Percentiles rank a stretch among this genome's conserved stretches.
Evolutionary conservation across 225 moss, liverwort and hornwort genomes (phyloP).

Genomic region (Sphagnum contortum): DNA sequence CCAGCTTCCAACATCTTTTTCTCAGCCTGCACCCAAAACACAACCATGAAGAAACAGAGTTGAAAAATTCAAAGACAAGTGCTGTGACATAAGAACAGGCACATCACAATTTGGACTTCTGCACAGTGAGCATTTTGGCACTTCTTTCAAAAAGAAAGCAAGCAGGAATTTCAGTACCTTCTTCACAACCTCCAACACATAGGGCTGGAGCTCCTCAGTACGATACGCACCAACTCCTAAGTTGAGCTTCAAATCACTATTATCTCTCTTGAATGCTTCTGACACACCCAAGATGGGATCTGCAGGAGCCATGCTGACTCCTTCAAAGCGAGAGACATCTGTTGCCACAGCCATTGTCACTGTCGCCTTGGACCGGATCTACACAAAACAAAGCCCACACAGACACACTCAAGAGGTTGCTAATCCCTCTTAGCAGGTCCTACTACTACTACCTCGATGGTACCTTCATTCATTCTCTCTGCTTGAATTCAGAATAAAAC

Average conservation of each 20-base stretch:
- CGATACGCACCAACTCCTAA: conserved; percentile 93
- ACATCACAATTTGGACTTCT: too few species aligned
- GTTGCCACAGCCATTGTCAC: conserved; percentile 58
- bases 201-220: conserved; percentile 79
- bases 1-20: conserved; percentile 71
- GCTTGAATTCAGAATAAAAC: background rate
- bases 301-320: conserved; percentile 69
- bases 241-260: conserved; percentile 61
- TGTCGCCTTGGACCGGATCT: conserved; percentile 26
- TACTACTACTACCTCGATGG: background rate
- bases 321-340: conserved; percentile 55
- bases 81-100: background rate
- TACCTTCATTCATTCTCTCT: too few species aligned
- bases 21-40: conserved; percentile 49
- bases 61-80: too few species aligned
- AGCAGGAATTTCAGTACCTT: conserved; percentile 30
- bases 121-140: too few species aligned
- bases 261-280: conserved; percentile 74
- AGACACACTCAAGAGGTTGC: background rate
- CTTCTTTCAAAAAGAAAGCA: background rate
- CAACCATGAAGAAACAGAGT: background rate
- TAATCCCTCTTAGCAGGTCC: background rate
- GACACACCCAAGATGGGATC: conserved; percentile 90
- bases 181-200: conserved; percentile 75
- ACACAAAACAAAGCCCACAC: background rate